phyloP scores from a whole-genome alignment of 768 basidiomycete genomes.

The Tylopilus sp. region DNA sequence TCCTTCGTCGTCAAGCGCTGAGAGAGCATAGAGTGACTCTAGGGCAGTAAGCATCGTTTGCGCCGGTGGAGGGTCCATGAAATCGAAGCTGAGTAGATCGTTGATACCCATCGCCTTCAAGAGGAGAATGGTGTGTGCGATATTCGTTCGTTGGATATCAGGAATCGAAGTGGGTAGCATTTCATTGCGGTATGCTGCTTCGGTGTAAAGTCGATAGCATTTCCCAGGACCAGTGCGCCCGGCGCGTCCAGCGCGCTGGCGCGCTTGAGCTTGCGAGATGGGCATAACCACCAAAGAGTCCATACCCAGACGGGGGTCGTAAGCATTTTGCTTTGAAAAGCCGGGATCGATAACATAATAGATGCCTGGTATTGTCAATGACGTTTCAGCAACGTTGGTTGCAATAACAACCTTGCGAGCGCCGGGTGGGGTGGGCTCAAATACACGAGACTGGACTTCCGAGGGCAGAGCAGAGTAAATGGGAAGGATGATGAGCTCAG shows the following conservation, averaged over 20 bases:
- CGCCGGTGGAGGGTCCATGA: constrained; percentile 98
- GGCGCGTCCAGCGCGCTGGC: constrained; percentile 93
- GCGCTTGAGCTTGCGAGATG: constrained; percentile 97
- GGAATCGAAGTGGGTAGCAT: constrained; percentile 98
- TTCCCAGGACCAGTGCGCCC: constrained; percentile 98
- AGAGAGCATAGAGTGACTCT: constrained; percentile 91
- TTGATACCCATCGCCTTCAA: constrained; percentile 99
- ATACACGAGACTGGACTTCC: constrained; percentile 96
- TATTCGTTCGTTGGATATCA: constrained; percentile 94
- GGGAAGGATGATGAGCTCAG: constrained; percentile 93
- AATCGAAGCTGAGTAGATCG: constrained; percentile 95
- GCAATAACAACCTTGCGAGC: constrained; percentile 99
- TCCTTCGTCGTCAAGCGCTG: constrained; percentile 96
- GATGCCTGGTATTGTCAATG: constrained; percentile 96
- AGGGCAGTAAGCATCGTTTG: constrained; percentile 96
- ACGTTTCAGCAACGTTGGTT: constrained; percentile 99
- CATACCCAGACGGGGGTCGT: constrained; percentile 96
- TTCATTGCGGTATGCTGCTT: constrained; percentile 97
- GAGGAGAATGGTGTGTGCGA: constrained; percentile 89
- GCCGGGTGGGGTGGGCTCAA: constrained; percentile 96
- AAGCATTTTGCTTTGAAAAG: constrained; percentile 98
- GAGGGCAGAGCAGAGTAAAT: constrained; percentile 98
- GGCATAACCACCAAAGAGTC: constrained; percentile 98
- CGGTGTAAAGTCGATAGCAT: constrained; percentile 96
- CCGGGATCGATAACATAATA: constrained; percentile 99